Evolutionary conservation across 768 basidiomycete genomes (phyloP).

Genomic region (Tephrocybe sp.): DNA sequence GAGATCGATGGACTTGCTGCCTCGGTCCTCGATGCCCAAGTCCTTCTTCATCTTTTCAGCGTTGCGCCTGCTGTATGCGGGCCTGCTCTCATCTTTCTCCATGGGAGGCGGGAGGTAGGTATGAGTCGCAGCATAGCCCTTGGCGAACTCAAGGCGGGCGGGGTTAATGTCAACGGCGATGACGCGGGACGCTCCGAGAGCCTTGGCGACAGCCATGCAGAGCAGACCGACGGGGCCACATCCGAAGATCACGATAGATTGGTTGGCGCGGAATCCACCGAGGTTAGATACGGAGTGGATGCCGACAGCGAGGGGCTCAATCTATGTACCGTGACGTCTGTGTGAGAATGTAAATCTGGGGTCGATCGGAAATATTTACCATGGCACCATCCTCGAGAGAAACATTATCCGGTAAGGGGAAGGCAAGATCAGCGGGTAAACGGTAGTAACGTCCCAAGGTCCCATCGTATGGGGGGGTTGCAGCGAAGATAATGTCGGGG

Average conservation of each 20-base stretch:
- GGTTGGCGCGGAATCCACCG: constrained; percentile 68
- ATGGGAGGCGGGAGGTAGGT: constrained; percentile 60
- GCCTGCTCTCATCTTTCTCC: constrained; percentile 63
- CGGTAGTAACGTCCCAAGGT: constrained; percentile 87
- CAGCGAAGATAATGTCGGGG: constrained; percentile 83
- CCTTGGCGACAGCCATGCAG: constrained; percentile 95
- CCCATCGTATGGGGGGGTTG: constrained; percentile 92
- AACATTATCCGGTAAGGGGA: constrained; percentile 79
- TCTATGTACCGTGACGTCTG: constrained; percentile 42
- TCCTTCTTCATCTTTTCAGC: constrained; percentile 63
- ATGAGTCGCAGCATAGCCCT: constrained; percentile 80
- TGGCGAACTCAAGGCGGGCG: constrained; percentile 83
- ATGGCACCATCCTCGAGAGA: constrained; percentile 94
- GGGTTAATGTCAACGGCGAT: constrained; percentile 83
- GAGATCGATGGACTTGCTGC: constrained; percentile 72
- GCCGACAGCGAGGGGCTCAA: constrained; percentile 93
- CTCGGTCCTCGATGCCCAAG: constrained; percentile 71
- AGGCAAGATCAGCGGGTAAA: constrained; percentile 83
- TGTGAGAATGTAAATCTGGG: constrained; percentile 1
- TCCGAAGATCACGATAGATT: constrained; percentile 83
- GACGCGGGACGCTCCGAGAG: constrained; percentile 81
- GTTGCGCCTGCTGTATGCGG: constrained; percentile 73
- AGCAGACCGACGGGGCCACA: constrained; percentile 88
- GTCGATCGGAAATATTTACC: constrained; percentile 40
- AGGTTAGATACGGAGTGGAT: constrained; percentile 85